Base-by-base conservation (phyloP, 2,329 filamentous ascomycete genomes). In the Penicillium psychrosexuale region DNA sequence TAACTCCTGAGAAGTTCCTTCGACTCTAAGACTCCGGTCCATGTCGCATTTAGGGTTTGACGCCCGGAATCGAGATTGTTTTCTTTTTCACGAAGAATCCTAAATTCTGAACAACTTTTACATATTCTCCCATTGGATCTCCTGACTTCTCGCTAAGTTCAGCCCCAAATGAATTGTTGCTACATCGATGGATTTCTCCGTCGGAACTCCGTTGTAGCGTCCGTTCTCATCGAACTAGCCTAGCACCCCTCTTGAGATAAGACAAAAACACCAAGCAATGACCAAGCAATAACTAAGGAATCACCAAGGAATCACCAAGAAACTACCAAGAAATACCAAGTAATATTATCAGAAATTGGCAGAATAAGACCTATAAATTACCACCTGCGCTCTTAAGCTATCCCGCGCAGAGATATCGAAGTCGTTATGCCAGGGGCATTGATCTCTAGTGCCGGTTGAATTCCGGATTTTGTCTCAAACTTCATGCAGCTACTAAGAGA, bases 141-240 rank as follows among this genome's bases (percentile, higher is more conserved):
- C 34, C 34, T n/a, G 22, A 24, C 22, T 24, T 24, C 22, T 24
- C 22, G 22, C 22, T 1, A 24, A 27, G 8, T 51, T 19, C 22
- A 28, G 9, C 48, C 15, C 4, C 17, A 33, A 50, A 13, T 17
- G 19, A 27, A 19, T 3, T 5, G 19, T 31, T 33, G 22, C 31
- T 27, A 24, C 36, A 28, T 48, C n/a, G 8, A 28, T 33, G 36
- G 19, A 9, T 36, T 55, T 36, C 44, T 13, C 61, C 61, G 61
- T 62, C 61, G 61, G 61, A 58, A 22, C 51, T 62, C 61, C 61
- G 61, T 53, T 52, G 47, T 51, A 48, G 39, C 40, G 43, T 36
- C n/a, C 22, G 24, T 49, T 5, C 15, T 24, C 36, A 27, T 13
- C 28, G 19, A 24, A 46, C 28, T 45, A 47, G 36, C 40, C 22